Evolutionary conservation across 495 filamentous ascomycete species (phyloP), one percentile per base, ranked within the genome.

Genomic region (Neurospora intermedia): DNA sequence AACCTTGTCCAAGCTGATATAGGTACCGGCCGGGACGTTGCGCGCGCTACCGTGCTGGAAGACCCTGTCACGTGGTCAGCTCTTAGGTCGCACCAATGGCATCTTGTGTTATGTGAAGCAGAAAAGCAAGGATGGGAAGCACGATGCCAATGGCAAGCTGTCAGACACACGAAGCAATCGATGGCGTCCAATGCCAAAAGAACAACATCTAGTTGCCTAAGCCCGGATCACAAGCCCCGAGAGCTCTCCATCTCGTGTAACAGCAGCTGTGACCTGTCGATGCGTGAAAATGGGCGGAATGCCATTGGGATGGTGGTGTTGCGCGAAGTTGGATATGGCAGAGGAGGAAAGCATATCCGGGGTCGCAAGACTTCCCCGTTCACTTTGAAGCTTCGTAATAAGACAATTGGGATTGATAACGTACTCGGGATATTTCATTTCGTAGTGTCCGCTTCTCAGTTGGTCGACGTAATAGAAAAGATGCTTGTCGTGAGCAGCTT

Each of bases 401-500:
- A 41, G 45, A 69, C 35, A 39, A 39, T 16, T 20, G 69, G 69
- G 72, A 40, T 20, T 41, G 16, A 54, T 9, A 20, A 85, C 85
- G 42, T 84, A 87, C 85, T 87, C 85, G 35, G 85, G 85, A 62
- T 77, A 84, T 73, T 75, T 81, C 71, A 86, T 78, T 72, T 87
- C 85, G 71, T 81, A 70, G 74, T 81, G 77, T 11, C 43, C 74
- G 77, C 75, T 82, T 75, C 76, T 79, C 54, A 66, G 54, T 5
- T 66, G 6, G 71, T 76, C 74, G 59, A 76, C 74, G 70, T 79
- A 69, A 35, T 75, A 70, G 70, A 86, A 76, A 35, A 87, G 80
- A 74, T 85, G 83, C 78, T 79, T 83, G 78, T 87, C 85, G 74
- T 81, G 80, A 69, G 83, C 84, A n/a, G 85, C 85, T 78, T 87